Base-by-base conservation (phyloP, 2,329 filamentous ascomycete genomes). In the Talaromyces atroroseus region DNA sequence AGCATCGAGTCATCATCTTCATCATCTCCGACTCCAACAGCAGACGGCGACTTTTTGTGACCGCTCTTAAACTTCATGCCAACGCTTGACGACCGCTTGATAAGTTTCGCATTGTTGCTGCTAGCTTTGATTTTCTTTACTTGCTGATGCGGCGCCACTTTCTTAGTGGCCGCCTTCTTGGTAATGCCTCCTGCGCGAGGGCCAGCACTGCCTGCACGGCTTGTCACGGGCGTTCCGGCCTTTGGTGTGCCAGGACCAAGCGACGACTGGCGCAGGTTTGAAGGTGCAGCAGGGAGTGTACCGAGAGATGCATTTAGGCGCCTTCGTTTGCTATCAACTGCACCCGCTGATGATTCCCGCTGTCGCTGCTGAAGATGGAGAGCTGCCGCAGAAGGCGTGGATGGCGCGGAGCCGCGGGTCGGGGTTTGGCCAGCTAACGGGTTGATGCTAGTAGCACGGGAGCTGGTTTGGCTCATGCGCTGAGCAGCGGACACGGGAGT, bases 171-270 rank as follows among this genome's bases (percentile, higher is more conserved):
- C 2, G 76, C 72, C 58, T 79, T 76, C 62, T 79, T 79, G 26
- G 66, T 66, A 2, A 64, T 64, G 23, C 67, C 63, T 61, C 68
- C 65, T 59, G 70, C 59, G 38, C 76, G 75, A 10, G 83, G 83
- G 12, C 82, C 82, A 2, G 77, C 80, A 60, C 82, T 85, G 45
- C 82, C 82, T 2, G 82, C 81, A n/a, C 83, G 82, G 40, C 68
- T 65, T 69, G 80, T 67, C 0, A 64, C 69, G 4, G 76, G 76
- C 0, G 83, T 85, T 3, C 78, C 78, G 0, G 80, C 75, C 64
- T 85, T 85, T 4, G 83, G 83, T 1, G 83, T 86, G n/a, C 82
- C 82, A 18, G 82, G 83, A 0, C 83, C 83, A 12, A 83, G 71
- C 0, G 83, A 86, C 0, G 81, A 80, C 66, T 86, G 83, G 6